Base-by-base conservation (phyloP, 257 asterid species). In the Haberlea rhodopensis region DNA sequence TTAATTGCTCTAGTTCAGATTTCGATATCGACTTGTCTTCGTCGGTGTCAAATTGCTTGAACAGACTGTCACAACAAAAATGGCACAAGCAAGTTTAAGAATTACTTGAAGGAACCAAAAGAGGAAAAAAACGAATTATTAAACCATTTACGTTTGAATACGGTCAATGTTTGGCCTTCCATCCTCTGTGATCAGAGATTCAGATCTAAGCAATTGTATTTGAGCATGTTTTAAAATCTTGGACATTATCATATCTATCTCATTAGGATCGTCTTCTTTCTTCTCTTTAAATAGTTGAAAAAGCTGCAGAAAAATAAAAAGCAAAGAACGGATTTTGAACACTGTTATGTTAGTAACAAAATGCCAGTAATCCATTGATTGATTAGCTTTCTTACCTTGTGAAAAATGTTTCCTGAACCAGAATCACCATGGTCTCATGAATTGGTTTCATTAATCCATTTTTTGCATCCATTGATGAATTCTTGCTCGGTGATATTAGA, bases 141-240 rank as follows among this genome's bases (percentile, higher is more conserved):
- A 7, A 24, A 62, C 23, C 16, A 3, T 55, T 67, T 70, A 79
- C 85, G 11, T 53, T 66, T 73, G 56, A 62, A 84, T 81, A 28
- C 73, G 74, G 51, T 84, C 84, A 0, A 59, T 45, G 46, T 81
- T 73, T 27, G 85, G 90, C 72, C 75, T 80, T 66, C 90, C 90
- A 6, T 79, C 82, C 1, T 69, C 59, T 8, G 79, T 71, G 71
- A 73, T 65, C 5, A 84, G 80, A 57, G 66, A 54, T 73, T 81
- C 70, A 10, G 80, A 64, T 74, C 64, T 76, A 51, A 79, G 70
- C 40, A 78, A 11, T 16, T 77, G 68, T 20, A 66, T 74, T 71
- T 84, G 77, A 3, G 84, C 78, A 62, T 84, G 90, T 66, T 60
- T 68, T 62, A 81, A 59, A 57, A 81, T 65, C 81, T 78, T 79